These are phyloP conservation scores for Cercospora sesami DNA, from an alignment of 2,329 filamentous ascomycete genomes.

Conservation along the genomic window DNA sequence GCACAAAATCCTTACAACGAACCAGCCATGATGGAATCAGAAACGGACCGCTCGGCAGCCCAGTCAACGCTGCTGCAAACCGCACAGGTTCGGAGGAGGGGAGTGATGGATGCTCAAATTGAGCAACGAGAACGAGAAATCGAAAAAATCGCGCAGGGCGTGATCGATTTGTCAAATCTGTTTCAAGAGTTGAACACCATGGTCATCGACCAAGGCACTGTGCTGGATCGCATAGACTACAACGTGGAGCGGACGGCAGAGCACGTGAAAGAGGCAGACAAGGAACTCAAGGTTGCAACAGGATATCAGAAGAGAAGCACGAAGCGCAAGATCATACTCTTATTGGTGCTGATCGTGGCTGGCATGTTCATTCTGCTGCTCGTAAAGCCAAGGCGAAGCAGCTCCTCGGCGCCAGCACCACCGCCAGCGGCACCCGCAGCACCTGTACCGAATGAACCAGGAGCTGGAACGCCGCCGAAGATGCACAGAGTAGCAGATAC, in stretches of 20 bases:
- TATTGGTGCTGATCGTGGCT: conserved; percentile 80
- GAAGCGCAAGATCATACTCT: conserved; percentile 87
- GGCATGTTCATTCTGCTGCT: conserved; percentile 83
- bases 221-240: conserved; percentile 63
- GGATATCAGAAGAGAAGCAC: conserved; percentile 85
- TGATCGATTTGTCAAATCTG: conserved; percentile 94
- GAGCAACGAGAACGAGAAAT: conserved; percentile 93
- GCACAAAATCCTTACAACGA: conserved; percentile 70
- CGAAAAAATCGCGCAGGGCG: conserved; percentile 95
- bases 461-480: conserved; percentile 22
- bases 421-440: conserved; percentile 19
- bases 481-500: background rate
- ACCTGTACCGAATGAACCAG: conserved; percentile 24
- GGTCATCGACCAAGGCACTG: conserved; percentile 61
- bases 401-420: conserved; percentile 6
- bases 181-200: conserved; percentile 95
- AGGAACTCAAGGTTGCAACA: conserved; percentile 83
- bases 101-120: conserved; percentile 76
- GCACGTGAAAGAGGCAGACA: conserved; percentile 89
- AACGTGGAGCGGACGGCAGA: conserved; percentile 95
- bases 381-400: conserved; percentile 67
- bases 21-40: conserved; percentile 86
- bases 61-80: conserved; percentile 85
- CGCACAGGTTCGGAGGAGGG: conserved; percentile 58
- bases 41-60: conserved; percentile 88